A percentile compares a stretch with the other conserved stretches of the same genome.
Conservation (phyloP, 768 basidiomycete genomes). For the Amanita brunnescens region DNA sequence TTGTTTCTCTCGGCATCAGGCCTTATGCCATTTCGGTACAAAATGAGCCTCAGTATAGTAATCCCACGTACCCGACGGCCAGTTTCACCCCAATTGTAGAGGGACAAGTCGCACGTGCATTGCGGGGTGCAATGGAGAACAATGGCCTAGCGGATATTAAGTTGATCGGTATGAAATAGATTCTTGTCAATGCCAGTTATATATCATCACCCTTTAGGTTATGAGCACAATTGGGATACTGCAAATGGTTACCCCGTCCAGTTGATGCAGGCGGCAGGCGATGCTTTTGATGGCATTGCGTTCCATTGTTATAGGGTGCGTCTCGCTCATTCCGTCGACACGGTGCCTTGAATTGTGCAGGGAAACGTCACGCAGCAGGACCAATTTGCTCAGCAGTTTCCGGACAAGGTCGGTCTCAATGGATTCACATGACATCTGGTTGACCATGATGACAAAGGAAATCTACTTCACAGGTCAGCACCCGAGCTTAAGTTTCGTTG, state of each 20-base stretch:
- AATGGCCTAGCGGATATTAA: constrained; percentile 54
- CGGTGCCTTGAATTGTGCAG: constrained; percentile 2
- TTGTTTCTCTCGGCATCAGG: constrained; percentile 47
- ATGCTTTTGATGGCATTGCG: constrained; percentile 52
- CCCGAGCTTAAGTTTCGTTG: background rate
- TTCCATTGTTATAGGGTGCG: constrained; percentile 61
- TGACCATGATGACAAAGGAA: constrained; percentile 20
- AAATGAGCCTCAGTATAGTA: constrained; percentile 48
- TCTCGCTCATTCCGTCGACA: background rate
- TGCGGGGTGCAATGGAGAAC: constrained; percentile 54
- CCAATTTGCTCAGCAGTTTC: constrained; percentile 44
- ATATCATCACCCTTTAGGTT: constrained; percentile 16
- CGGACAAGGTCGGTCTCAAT: constrained; percentile 33
- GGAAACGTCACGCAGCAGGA: constrained; percentile 47
- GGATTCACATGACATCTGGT: background rate
- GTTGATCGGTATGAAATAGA: constrained; percentile 39
- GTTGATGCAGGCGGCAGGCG: constrained; percentile 49
- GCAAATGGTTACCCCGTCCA: constrained; percentile 55
- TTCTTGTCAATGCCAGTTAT: background rate
- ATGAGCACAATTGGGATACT: constrained; percentile 68
- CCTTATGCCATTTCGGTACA: constrained; percentile 60
- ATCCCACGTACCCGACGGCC: constrained; percentile 62
- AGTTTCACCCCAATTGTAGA: constrained; percentile 44
- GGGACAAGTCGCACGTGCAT: constrained; percentile 45
- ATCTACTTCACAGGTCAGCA: constrained; percentile 36